These are phyloP conservation scores for Penicillium sp. DNA, from an alignment of 2,329 filamentous ascomycete genomes.

Conservation along the genomic window DNA sequence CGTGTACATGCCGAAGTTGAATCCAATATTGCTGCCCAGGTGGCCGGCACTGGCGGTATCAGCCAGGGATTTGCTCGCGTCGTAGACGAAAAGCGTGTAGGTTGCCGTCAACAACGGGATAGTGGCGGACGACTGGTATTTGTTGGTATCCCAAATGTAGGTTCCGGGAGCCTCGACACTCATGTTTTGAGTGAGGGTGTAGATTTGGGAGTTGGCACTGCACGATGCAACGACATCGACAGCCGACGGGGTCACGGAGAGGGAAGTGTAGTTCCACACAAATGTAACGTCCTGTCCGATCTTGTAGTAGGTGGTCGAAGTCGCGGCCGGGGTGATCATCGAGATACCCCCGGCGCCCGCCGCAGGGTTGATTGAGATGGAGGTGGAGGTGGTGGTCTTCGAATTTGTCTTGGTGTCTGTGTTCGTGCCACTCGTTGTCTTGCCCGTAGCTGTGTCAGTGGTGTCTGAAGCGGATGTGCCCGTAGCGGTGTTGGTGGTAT, in stretches of 20 bases:
- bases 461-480: slow-evolving; percentile 17
- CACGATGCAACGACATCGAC: slow-evolving; percentile 64
- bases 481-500: slow-evolving; percentile 9
- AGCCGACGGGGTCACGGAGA: slow-evolving; percentile 57
- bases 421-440: slow-evolving; percentile 13
- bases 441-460: slow-evolving; percentile 16
- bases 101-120: slow-evolving; percentile 57
- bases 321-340: slow-evolving; percentile 58
- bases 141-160: slow-evolving; percentile 61
- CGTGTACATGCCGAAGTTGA: slow-evolving; percentile 63
- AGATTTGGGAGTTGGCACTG: slow-evolving; percentile 57
- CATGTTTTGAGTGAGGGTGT: slow-evolving; percentile 62
- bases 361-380: slow-evolving; percentile 52
- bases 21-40: slow-evolving; percentile 51
- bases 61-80: slow-evolving; percentile 53
- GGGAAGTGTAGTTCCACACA: slow-evolving; percentile 67
- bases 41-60: slow-evolving; percentile 56
- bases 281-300: slow-evolving; percentile 63
- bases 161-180: slow-evolving; percentile 52
- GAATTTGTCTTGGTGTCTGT: slow-evolving; percentile 24
- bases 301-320: slow-evolving; percentile 60
- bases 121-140: slow-evolving; percentile 50
- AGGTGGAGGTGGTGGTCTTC: slow-evolving; percentile 30
- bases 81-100: slow-evolving; percentile 64
- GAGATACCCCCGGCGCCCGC: slow-evolving; percentile 58